Evolutionary conservation across 148 eudicot genomes (phyloP), one percentile per base, ranked within the genome.

Genomic region (Rhododendron griersonianum): DNA sequence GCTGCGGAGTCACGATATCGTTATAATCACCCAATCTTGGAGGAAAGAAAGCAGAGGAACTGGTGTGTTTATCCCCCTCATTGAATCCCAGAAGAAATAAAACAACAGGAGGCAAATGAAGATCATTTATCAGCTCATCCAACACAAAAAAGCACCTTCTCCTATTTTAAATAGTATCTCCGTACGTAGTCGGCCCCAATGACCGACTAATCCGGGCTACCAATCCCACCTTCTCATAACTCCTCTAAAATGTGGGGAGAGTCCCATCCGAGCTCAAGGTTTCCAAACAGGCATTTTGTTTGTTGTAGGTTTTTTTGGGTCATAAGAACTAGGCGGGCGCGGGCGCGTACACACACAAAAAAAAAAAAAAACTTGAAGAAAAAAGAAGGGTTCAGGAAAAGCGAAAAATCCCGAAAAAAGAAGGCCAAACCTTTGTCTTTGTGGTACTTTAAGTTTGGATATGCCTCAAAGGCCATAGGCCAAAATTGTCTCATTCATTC

Each of bases 61-160:
- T 1, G 98, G 98, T 11, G 97, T 94, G 35, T 95, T 95, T 53
- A 95, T 94, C 45, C 98, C 98, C 11, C 95, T 88, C 92, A 21
- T 83, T 90, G 1, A 89, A 89, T 33, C 88, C 89, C 6, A 92
- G 94, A 85, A 91, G 96, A 80, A 92, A 89, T 0, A 41, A 84
- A 90, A 84, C 84, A 88, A 82, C 88, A 89, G 83, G 87, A 47
- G 50, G 50, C 95, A 93, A 39, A 82, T 85, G 86, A 78, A 90
- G 85, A 51, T 87, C 84, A 55, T 41, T 21, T 18, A 21, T 81
- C 48, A 67, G 65, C 37, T 86, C 89, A 81, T 85, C 87, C 81
- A 85, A 85, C 41, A 67, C 90, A 28, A 93, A 87, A 18, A 15
- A 2, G 21, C 61, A 16, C 19, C 21, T 16, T 55, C 61, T 18